phyloP scores from a whole-genome alignment of 441 rosid genomes.

The Erodium chrysanthum region DNA sequence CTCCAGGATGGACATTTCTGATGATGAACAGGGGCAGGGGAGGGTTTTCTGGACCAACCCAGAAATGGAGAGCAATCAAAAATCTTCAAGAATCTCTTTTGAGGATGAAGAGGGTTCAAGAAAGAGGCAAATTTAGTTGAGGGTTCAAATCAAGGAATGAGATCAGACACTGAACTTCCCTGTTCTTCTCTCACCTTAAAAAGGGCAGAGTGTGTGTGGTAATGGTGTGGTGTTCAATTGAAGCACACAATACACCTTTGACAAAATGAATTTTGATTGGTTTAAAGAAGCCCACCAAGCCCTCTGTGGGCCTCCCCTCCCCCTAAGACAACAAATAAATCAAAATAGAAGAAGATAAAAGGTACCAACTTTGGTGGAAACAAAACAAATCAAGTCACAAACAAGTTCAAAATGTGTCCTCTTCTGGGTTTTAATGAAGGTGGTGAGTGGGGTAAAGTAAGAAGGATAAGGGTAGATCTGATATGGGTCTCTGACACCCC shows the following conservation, averaged over 20 bases:
- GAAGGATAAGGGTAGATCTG: constrained; percentile 12
- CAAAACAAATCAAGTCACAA: background rate
- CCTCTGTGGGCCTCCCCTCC: background rate
- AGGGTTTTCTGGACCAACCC: background rate
- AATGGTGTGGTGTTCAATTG: background rate
- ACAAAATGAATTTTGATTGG: background rate
- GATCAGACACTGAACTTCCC: too few species aligned
- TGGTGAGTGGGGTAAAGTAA: constrained; percentile 13
- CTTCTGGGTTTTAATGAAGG: background rate
- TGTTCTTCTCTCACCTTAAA: background rate
- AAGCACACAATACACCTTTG: background rate
- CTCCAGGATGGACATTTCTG: background rate
- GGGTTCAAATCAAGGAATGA: background rate
- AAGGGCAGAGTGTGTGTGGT: too few species aligned
- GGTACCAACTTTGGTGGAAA: background rate
- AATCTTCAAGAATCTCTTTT: background rate
- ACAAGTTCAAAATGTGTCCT: background rate
- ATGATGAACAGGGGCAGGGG: background rate
- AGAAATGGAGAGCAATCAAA: background rate
- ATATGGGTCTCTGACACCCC: constrained; percentile 24
- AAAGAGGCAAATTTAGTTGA: background rate
- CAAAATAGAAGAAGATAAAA: background rate
- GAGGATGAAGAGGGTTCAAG: background rate
- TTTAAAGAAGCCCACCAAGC: background rate
- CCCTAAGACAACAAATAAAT: background rate